Evolutionary conservation across 2,329 filamentous ascomycete genomes (phyloP), one percentile per base, ranked within the genome.

Genomic region (Neopestalotiopsis sp.): DNA sequence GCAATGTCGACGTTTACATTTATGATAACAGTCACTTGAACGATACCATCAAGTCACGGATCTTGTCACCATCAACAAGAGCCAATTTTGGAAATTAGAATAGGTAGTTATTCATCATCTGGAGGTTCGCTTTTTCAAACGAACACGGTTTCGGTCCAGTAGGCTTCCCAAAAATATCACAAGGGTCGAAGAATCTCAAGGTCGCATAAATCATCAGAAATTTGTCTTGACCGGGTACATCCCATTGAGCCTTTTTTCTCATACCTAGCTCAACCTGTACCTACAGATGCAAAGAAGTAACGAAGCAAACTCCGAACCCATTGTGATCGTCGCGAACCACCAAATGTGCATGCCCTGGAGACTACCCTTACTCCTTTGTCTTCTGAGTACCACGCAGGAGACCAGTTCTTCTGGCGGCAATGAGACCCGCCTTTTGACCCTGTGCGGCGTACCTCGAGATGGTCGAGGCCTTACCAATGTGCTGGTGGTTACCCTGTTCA

Each of bases 361-460:
- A 75, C 72, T 74, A 71, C 82, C 24, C 79, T 87, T 94, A 95
- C 78, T 99, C 97, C 94, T 99, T 99, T 84, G 91, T 94, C 94
- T 99, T 99, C 90, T 99, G 96, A 84, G 96, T 98, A 97, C 96
- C 96, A 88, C 96, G 95, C 84, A 99, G 91, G 87, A 99, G 91
- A 98, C 96, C 96, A 85, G 96, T 99, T 91, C 97, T 94, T 87
- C 96, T 91, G 86, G 96, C 96, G 86, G 96, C 96, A 88, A 99
- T 99, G 84, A 99, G 95, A 98, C 96, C 96, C 81, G 96, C 96
- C 91, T 99, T 99, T 89, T 99, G 96, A 93, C 96, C 96, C 87
- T 94, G 92, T 84, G 92, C 92, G 81, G 96, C 96, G 89, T 97
- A 97, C 85, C 96, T 92, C 79, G 94, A 97, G 88, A 99, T 99